Evolutionary conservation across 1,139 yeast species (phyloP), one percentile per base, ranked within the genome.

Genomic region (Hanseniaspora uvarum): DNA sequence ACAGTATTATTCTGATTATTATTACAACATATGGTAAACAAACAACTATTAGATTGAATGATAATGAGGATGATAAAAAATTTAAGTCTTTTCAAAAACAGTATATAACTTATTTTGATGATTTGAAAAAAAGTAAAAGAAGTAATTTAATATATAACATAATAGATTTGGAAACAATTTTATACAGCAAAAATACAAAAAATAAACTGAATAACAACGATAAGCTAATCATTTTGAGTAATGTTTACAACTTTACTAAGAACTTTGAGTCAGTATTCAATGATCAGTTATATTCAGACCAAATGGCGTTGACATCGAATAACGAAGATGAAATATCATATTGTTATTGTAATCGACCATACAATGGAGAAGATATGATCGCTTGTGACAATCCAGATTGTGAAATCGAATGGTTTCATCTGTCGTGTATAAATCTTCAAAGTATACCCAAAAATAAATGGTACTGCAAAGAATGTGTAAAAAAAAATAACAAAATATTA

Each of bases 311-410:
- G 4, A 31, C 16, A 14, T 12, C 37, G 8, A 34, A 16, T 6
- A n/a, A 34, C 10, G 19, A 34, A 34, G 52, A 53, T 18, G 59
- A 59, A 26, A 59, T 59, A 24, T 48, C 80, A 53, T 87, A 86
- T 66, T 87, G 95, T 67, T 78, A 83, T 68, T 87, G 96, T 65
- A 86, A 84, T 61, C 79, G 86, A 58, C 88, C 84, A 0, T 84
- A 94, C 1, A 85, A 82, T 69, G 95, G 95, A 12, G 86, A 86
- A 60, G 43, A 30, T 19, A 87, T 87, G 95, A 81, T 87, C 67
- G 95, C 94, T 0, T 87, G 96, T 67, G 96, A 87, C 65, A 84
- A 84, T 62, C 80, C 79, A 19, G 81, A 81, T 59, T 87, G 95
- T 70, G 78, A 81, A 59, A 81, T 73, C 60, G 95, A 86, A 65